Evolutionary conservation across 805 yeast species (phyloP).

Genomic region (Yarrowia bubula): DNA sequence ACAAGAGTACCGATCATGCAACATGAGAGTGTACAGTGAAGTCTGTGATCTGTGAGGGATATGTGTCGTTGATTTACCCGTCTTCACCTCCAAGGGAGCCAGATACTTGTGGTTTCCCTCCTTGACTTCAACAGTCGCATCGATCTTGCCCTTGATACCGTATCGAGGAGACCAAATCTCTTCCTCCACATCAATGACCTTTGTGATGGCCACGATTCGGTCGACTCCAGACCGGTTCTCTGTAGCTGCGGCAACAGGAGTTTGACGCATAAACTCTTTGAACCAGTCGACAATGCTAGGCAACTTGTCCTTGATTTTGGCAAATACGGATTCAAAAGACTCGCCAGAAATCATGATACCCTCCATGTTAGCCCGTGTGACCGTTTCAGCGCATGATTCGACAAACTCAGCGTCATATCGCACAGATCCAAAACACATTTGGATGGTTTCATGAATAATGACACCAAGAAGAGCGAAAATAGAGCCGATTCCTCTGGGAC

Average conservation of each 20-base stretch:
- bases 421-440: slow-evolving; percentile 48
- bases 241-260: slow-evolving; percentile 30
- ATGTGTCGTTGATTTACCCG: slow-evolving; percentile 60
- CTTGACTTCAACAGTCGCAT: slow-evolving; percentile 72
- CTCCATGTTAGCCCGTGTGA: slow-evolving; percentile 41
- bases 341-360: slow-evolving; percentile 43
- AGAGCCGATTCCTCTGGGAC: slow-evolving; percentile 34
- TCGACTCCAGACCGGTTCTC: slow-evolving; percentile 35
- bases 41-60: slow-evolving; percentile 83
- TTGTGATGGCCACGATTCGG: slow-evolving; percentile 52
- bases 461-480: slow-evolving; percentile 71
- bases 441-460: slow-evolving; percentile 76
- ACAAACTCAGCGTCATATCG: slow-evolving; percentile 45
- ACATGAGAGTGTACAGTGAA: slow-evolving; percentile 70
- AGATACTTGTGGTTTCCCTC: slow-evolving; percentile 46
- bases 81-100: slow-evolving; percentile 85
- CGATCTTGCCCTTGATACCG: slow-evolving; percentile 87
- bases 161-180: slow-evolving; percentile 86
- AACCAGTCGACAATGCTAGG: slow-evolving; percentile 36
- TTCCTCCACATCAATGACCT: slow-evolving; percentile 82
- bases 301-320: slow-evolving; percentile 46
- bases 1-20: slow-evolving; percentile 75
- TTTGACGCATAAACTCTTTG: slow-evolving; percentile 35
- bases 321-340: slow-evolving; percentile 53
- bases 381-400: slow-evolving; percentile 39